Percentiles rank a stretch among this genome's conserved stretches.
Evolutionary conservation across 2,329 filamentous ascomycete species (phyloP).

Genomic region (Plectosphaerella cucumerina): DNA sequence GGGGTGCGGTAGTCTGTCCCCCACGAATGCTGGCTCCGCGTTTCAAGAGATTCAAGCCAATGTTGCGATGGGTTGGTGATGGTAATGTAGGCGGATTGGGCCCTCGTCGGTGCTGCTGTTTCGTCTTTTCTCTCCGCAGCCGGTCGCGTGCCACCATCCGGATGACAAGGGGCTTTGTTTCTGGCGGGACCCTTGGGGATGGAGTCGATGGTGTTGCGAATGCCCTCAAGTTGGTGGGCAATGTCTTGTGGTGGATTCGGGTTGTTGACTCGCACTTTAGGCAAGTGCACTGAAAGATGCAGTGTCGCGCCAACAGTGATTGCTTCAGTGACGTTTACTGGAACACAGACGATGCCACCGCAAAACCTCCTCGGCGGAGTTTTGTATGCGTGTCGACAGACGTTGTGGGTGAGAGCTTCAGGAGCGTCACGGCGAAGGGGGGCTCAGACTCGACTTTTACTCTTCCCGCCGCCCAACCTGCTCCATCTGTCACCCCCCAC

Average conservation of each 20-base stretch:
- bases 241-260: neutral
- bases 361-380: neutral
- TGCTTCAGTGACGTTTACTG: too few species aligned
- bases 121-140: neutral
- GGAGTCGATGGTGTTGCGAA: neutral
- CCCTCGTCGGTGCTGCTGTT: neutral
- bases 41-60: neutral
- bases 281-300: too few species aligned
- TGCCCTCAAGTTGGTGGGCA: neutral
- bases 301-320: too few species aligned
- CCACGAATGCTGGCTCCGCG: neutral
- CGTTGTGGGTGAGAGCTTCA: neutral
- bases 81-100: neutral
- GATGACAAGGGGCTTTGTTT: neutral
- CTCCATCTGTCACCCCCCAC: neutral
- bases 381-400: neutral
- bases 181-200: neutral
- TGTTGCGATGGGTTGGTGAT: neutral
- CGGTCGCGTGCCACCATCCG: neutral
- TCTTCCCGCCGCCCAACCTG: neutral
- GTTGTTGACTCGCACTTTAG: neutral
- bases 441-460: neutral
- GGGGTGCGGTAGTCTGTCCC: neutral
- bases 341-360: neutral
- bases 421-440: neutral